These are phyloP conservation scores for Aspergillus sp. DNA, from an alignment of 2,329 filamentous ascomycete species.

Conservation along the genomic window DNA sequence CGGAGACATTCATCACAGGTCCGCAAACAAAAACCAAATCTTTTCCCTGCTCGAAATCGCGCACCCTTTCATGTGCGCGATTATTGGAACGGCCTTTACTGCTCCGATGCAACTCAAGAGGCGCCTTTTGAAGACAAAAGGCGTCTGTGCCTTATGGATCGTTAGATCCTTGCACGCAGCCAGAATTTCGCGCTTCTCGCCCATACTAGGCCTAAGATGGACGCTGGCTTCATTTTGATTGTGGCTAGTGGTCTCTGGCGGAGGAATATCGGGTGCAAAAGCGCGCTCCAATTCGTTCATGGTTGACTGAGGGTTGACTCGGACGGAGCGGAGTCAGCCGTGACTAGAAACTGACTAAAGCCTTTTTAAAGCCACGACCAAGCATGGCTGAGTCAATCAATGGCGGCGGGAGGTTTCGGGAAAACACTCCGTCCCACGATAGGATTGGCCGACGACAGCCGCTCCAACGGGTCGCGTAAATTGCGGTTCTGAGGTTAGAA, in stretches of 20 bases:
- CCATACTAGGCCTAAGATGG: conserved; percentile 4
- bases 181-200: conserved; percentile 6
- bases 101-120: conserved; percentile 7
- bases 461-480: neutral
- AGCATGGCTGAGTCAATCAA: conserved; percentile 7
- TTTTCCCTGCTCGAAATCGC: neutral
- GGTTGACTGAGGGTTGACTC: no score
- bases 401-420: conserved; percentile 18
- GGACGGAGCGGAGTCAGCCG: conserved; percentile 17
- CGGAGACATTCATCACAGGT: neutral
- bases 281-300: neutral
- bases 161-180: neutral
- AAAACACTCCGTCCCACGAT: neutral
- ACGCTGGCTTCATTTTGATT: neutral
- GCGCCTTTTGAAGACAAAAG: neutral
- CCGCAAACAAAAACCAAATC: neutral
- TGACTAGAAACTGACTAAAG: conserved; percentile 8
- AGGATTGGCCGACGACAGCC: conserved; percentile 13
- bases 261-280: conserved; percentile 7
- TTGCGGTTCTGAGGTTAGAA: neutral
- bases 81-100: conserved; percentile 12
- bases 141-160: neutral
- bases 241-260: conserved; percentile 9
- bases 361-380: neutral
- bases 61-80: neutral